Conservation (phyloP, 2,329 filamentous ascomycete species). For the Hyphodiscus sp. region DNA sequence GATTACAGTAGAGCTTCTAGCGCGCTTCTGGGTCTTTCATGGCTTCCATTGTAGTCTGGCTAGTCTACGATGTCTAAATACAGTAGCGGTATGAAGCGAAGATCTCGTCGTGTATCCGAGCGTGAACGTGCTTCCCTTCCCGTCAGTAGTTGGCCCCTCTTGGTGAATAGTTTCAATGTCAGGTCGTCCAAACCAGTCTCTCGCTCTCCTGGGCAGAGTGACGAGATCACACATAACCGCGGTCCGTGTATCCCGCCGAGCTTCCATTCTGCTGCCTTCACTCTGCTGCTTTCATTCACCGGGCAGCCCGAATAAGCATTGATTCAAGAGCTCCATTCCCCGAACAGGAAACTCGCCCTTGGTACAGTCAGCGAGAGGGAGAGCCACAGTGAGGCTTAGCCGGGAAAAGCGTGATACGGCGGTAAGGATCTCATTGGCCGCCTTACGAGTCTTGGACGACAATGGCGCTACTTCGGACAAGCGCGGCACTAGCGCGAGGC, state of each 20-base stretch:
- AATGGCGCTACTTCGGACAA: not conserved
- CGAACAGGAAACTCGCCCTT: not conserved
- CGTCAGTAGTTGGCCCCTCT: too few relatives aligned
- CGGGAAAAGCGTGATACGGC: not conserved
- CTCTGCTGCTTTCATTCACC: slow-evolving; percentile 15
- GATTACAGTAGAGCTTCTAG: not conserved
- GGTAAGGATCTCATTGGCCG: slow-evolving; percentile 12
- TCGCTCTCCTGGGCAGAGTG: not conserved
- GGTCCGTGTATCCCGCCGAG: not conserved
- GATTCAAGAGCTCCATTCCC: not conserved
- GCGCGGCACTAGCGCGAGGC: slow-evolving; percentile 7
- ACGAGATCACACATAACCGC: not conserved
- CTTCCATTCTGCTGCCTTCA: slow-evolving; percentile 14
- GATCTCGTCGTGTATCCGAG: too few relatives aligned
- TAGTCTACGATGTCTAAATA: not conserved
- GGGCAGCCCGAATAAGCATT: slow-evolving; percentile 13
- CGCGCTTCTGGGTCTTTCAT: not conserved
- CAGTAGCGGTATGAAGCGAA: not conserved
- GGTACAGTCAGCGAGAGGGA: slow-evolving; percentile 15
- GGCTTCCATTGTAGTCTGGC: not conserved
- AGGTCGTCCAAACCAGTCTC: not conserved
- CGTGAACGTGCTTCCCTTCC: too few relatives aligned
- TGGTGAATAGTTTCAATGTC: not conserved
- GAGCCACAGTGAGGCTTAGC: slow-evolving; percentile 17
- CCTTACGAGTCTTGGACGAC: slow-evolving; percentile 15